Evolutionary conservation across 345 rosid genomes (phyloP), one percentile per base, ranked within the genome.

Genomic region (Turritis glabra): DNA sequence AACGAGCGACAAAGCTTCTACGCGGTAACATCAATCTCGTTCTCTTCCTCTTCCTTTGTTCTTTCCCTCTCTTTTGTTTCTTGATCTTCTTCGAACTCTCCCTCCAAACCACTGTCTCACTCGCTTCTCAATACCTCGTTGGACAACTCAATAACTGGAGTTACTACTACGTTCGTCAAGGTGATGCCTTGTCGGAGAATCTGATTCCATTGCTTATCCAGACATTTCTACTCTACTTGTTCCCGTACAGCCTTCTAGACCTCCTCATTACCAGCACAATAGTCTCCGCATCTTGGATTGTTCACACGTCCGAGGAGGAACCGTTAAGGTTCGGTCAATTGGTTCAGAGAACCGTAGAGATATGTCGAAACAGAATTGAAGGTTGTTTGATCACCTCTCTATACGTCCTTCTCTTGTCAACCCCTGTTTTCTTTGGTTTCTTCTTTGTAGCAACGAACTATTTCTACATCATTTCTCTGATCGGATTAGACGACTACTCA

Each of bases 371-470:
- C 18, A 74, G 80, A 35, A 7, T 80, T n/a, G 40, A 18, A 58
- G 85, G 87, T 27, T 84, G 85, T 35, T 43, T 84, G 23, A 56
- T 85, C 13, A 82, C 89, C 35, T 85, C 81, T 19, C 25, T 81
- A 5, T 84, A 74, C 62, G 81, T 69, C 26, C 75, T 77, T 38
- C 9, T 75, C 40, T 67, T 78, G 56, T 82, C 81, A 35, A 70
- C 77, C 6, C 53, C 65, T 40, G 70, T 65, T 27, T 52, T 80
- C 33, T 41, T 67, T 8, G 85, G 85, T 8, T 50, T 81, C 72
- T 22, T 78, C 8, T 81, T 79, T 53, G 38, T 63, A 44, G 77
- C 76, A 25, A 67, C 56, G 3, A 82, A 84, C 78, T 67, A 46
- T 43, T 76, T 13, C 44, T 30, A 57, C 74, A 56, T 67, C 15